Evolutionary conservation across 495 filamentous ascomycete species (phyloP), one percentile per base, ranked within the genome.

Genomic region (Tuber umbilicatum): DNA sequence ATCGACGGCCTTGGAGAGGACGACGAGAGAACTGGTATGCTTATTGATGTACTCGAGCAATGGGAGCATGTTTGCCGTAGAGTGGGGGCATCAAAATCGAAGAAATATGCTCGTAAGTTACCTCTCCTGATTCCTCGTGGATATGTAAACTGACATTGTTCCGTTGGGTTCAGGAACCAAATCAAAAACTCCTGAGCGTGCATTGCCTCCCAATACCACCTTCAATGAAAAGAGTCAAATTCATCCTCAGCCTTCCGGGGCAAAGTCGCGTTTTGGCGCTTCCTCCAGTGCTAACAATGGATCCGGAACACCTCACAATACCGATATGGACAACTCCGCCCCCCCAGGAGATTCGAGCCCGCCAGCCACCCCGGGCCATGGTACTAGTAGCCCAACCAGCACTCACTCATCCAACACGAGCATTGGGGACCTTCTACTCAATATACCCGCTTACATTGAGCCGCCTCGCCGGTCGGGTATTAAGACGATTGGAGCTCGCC

Each of bases 401-500:
- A 60, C 2, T 27, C n/a, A 60, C 3, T 60, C 55, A 35, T 35
- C 55, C 27, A 35, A 64, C 27, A 64, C 27, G 14, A 64, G 55
- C 14, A 27, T 7, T 31, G 14, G 27, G 1, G 55, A 17, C 27
- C 23, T 27, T 27, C 55, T 17, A 16, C 55, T 64, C 31, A 16
- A 64, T 64, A 16, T 64, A 16, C 55, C 55, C 12, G 55, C 0
- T 4, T 64, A 35, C 27, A 3, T 64, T 17, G 31, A 14, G 4
- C 55, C 27, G 27, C 14, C 27, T 64, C 27, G 55, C 55, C 27
- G 55, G 16, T 35, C 55, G 0, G 55, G 55, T 64, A 64, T 64
- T 19, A 79, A 64, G 41, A 23, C 74, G 23, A 70, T 79, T 64
- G 77, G 77, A 17, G 74, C 69, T 50, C 72, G 72, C 6, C 47